Percentiles rank a stretch among this genome's conserved stretches.
phyloP scores from a whole-genome alignment of 1,284 basidiomycete species.

The Ganoderma resinaceum region DNA sequence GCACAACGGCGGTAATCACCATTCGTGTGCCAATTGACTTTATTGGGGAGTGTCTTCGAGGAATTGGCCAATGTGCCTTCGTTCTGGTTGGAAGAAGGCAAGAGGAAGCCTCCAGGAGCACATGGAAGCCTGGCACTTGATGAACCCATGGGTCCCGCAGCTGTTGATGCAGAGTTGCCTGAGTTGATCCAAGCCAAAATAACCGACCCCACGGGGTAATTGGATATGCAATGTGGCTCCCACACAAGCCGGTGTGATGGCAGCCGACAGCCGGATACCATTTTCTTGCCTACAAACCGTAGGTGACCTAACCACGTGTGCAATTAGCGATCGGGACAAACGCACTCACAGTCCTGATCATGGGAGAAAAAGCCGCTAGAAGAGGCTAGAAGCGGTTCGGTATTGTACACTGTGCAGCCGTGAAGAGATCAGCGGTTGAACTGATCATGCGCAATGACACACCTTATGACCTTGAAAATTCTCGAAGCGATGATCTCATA shows the following conservation, averaged over 20 bases:
- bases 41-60: not conserved
- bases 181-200: not conserved
- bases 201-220: conserved; percentile 8
- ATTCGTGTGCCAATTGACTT: not conserved
- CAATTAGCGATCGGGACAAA: not conserved
- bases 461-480: not conserved
- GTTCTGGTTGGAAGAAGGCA: not conserved
- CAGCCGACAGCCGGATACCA: not conserved
- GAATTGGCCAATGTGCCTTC: conserved; percentile 1
- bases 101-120: conserved; percentile 16
- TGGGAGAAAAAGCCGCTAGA: not conserved
- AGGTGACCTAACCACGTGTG: not conserved
- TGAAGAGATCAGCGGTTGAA: not conserved
- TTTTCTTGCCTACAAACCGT: not conserved
- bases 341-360: not conserved
- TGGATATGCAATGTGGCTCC: too few relatives aligned
- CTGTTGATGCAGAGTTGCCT: conserved; percentile 10
- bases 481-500: not conserved
- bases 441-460: not conserved
- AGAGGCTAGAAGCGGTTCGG: not conserved
- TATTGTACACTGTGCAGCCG: not conserved
- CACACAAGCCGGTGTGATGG: not conserved
- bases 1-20: not conserved
- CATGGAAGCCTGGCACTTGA: conserved; percentile 17
- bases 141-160: conserved; percentile 16